phyloP scores from a whole-genome alignment of 2,329 filamentous ascomycete species.

The Fusarium napiforme region DNA sequence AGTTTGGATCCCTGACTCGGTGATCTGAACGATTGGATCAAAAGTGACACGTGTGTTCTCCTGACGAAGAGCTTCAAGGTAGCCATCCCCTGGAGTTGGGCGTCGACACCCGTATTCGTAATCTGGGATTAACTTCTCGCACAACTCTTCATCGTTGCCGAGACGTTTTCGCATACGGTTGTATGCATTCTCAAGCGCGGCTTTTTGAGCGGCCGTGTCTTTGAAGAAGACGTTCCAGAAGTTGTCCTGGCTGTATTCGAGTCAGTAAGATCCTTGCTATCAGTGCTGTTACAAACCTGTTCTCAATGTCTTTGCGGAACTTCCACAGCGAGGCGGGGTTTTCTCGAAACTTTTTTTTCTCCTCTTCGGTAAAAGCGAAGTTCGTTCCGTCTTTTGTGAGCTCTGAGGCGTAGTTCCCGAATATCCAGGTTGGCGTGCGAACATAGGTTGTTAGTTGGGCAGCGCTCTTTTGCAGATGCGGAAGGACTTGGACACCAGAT shows the following conservation, averaged over 20 bases:
- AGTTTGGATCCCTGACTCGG: slow-evolving; percentile 7
- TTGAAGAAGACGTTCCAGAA: slow-evolving; percentile 1
- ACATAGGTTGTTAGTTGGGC: not conserved
- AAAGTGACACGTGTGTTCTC: slow-evolving; percentile 17
- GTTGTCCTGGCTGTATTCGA: not conserved
- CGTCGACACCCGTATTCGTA: slow-evolving; percentile 41
- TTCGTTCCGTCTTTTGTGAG: not conserved
- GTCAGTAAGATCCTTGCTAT: not conserved
- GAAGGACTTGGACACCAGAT: slow-evolving; percentile 52
- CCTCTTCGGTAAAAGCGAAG: not conserved
- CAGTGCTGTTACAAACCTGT: not conserved
- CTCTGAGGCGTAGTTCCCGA: not conserved
- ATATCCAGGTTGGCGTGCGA: not conserved
- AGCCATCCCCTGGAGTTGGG: slow-evolving; percentile 37
- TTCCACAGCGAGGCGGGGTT: not conserved
- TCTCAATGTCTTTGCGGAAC: not conserved
- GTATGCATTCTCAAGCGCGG: not conserved
- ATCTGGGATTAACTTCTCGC: slow-evolving; percentile 28
- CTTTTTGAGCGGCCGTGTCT: not conserved
- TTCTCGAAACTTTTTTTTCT: not conserved
- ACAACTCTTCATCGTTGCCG: slow-evolving; percentile 4
- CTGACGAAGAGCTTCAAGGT: slow-evolving; percentile 39
- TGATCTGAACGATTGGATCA: slow-evolving; percentile 6
- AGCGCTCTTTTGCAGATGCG: not conserved
- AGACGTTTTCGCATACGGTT: slow-evolving; percentile 21